A percentile compares a stretch with the other conserved stretches of the same genome.
phyloP scores from a whole-genome alignment of 192 early-diverging fungal species.

The Rhizoclosmatium globosum region DNA sequence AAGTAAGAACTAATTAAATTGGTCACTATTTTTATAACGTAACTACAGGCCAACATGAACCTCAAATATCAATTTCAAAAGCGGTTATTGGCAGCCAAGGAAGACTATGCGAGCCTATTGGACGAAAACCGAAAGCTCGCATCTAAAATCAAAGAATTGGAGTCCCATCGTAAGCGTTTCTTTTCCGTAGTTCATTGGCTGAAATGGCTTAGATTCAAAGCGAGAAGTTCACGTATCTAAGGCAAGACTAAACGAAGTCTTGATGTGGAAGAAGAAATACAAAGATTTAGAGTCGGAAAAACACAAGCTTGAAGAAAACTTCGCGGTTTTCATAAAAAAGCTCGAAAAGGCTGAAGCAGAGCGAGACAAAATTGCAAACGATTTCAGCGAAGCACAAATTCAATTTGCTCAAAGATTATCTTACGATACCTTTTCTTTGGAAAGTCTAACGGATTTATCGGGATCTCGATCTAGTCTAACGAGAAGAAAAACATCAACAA shows the following conservation, averaged over 20 bases:
- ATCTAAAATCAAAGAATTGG: constrained; percentile 31
- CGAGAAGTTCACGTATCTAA: constrained; percentile 32
- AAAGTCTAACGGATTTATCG: constrained; percentile 10
- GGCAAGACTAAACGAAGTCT: constrained; percentile 37
- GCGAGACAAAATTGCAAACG: constrained; percentile 22
- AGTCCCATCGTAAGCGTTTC: constrained; percentile 16
- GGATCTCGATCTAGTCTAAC: constrained; percentile 16
- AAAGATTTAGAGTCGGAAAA: constrained; percentile 41
- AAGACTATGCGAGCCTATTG: constrained; percentile 39
- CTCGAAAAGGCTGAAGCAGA: constrained; percentile 39
- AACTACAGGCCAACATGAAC: constrained; percentile 40
- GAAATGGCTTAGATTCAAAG: constrained; percentile 15
- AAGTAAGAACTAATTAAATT: constrained; percentile 25
- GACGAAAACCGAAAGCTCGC: constrained; percentile 39
- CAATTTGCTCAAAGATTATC: constrained; percentile 32
- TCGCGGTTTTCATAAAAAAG: constrained; percentile 29
- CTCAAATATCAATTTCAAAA: constrained; percentile 38
- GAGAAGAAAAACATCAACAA: constrained; percentile 1
- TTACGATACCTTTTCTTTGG: constrained; percentile 24
- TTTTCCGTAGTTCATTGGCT: neutral
- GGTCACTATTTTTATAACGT: neutral
- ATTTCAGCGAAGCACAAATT: constrained; percentile 32
- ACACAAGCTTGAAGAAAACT: constrained; percentile 39
- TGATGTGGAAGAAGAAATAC: constrained; percentile 41
- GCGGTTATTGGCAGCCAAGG: constrained; percentile 25